Percentiles rank a stretch among this genome's conserved stretches.
Evolutionary conservation across 2,329 filamentous ascomycete genomes (phyloP).

Genomic region (Penicillium brevicompactum): DNA sequence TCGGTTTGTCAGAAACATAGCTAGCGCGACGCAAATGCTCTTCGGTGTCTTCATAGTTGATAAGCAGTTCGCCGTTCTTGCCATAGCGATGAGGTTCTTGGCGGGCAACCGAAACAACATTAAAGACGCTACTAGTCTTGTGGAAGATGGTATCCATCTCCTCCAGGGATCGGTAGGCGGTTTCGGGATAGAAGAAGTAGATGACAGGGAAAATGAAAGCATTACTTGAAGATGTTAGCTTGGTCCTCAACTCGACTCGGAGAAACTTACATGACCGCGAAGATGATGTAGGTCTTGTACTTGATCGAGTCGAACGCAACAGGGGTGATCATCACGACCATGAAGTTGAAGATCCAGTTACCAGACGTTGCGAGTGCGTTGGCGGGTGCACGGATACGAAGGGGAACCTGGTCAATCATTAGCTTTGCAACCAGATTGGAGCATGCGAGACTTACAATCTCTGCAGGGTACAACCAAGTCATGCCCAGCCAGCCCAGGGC

Average conservation of each 20-base stretch:
- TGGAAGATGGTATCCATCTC: slow-evolving; percentile 69
- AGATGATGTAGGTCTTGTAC: slow-evolving; percentile 58
- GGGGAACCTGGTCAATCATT: slow-evolving; percentile 26
- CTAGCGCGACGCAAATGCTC: slow-evolving; percentile 36
- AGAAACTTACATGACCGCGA: slow-evolving; percentile 49
- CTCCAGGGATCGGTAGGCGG: slow-evolving; percentile 61
- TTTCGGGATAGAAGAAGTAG: slow-evolving; percentile 63
- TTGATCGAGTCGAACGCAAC: slow-evolving; percentile 58
- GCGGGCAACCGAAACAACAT: slow-evolving; percentile 52
- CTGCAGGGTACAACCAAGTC: slow-evolving; percentile 64
- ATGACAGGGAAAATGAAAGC: slow-evolving; percentile 56
- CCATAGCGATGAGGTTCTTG: slow-evolving; percentile 57
- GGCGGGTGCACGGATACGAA: slow-evolving; percentile 36
- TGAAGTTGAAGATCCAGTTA: slow-evolving; percentile 56
- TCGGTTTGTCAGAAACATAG: slow-evolving; percentile 21
- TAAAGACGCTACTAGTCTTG: slow-evolving; percentile 51
- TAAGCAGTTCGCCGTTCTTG: slow-evolving; percentile 58
- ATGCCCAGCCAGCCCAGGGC: slow-evolving; percentile 63
- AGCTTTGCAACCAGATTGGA: not conserved
- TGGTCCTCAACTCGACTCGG: not conserved
- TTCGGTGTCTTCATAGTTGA: slow-evolving; percentile 51
- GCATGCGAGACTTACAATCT: slow-evolving; percentile 53
- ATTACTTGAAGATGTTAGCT: slow-evolving; percentile 37
- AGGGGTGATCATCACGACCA: slow-evolving; percentile 67
- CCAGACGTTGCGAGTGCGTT: slow-evolving; percentile 24